A percentile compares a stretch with the other conserved stretches of the same genome.
Conservation (phyloP, 164 flowering plant species). For the Dillenia turbinata region DNA sequence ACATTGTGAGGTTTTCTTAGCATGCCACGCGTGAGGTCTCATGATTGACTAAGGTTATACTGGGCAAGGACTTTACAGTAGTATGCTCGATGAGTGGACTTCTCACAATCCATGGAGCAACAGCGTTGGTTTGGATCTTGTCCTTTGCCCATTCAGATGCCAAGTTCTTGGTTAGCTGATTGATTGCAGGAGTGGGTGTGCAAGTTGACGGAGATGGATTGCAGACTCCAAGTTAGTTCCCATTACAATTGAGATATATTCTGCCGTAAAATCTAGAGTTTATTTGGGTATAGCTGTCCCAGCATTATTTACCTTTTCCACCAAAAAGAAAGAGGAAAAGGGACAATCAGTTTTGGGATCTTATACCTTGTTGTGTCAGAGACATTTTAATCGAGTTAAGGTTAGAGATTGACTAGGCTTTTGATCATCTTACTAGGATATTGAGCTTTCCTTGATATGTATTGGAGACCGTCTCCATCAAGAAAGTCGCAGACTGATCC, state of each 20-base stretch:
- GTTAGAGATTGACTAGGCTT: no score
- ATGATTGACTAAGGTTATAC: no score
- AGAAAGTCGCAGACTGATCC: slow-evolving; percentile 53
- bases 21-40: no score
- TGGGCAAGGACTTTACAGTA: no score
- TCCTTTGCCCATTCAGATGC: slow-evolving; percentile 63
- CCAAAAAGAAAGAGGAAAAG: no score
- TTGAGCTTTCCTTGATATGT: slow-evolving; percentile 47
- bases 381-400: neutral
- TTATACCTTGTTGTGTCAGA: no score
- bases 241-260: slow-evolving; percentile 22
- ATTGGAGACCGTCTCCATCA: slow-evolving; percentile 35
- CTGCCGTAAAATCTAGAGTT: slow-evolving; percentile 10
- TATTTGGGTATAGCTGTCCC: slow-evolving; percentile 15
- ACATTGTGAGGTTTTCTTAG: no score
- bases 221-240: slow-evolving; percentile 31
- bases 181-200: slow-evolving; percentile 44
- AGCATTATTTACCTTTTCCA: slow-evolving; percentile 31
- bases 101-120: slow-evolving; percentile 35
- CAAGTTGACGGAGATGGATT: slow-evolving; percentile 39
- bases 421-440: slow-evolving; percentile 38
- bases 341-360: no score
- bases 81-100: slow-evolving; percentile 8
- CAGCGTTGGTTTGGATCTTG: slow-evolving; percentile 37
- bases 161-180: slow-evolving; percentile 43